Evolutionary conservation across 116 monocot species (phyloP).

Genomic region (Posidonia oceanica): DNA sequence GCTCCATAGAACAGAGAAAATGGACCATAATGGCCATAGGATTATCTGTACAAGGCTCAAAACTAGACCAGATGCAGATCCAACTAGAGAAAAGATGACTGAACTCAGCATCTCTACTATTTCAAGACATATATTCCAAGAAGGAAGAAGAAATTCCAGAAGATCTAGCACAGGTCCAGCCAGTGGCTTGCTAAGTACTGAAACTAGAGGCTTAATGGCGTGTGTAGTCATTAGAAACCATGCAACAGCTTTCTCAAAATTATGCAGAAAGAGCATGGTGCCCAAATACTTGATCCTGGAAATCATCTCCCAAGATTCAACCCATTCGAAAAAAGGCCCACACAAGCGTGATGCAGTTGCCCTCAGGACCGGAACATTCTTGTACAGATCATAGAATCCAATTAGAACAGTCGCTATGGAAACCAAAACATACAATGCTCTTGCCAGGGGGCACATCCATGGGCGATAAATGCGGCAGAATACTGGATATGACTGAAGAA

Average conservation of each 20-base stretch:
- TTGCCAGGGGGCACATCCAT: constrained; percentile 97
- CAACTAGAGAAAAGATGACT: constrained; percentile 34
- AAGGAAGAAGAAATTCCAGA: constrained; percentile 49
- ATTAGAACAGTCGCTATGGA: constrained; percentile 84
- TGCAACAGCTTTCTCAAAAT: constrained; percentile 73
- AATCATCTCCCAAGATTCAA: constrained; percentile 98
- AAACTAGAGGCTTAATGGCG: constrained; percentile 46
- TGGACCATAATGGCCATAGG: constrained; percentile 65
- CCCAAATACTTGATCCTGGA: constrained; percentile 91
- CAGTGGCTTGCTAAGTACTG: constrained; percentile 60
- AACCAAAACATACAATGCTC: constrained; percentile 67
- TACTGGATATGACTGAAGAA: constrained; percentile 95
- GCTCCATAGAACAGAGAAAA: constrained; percentile 31
- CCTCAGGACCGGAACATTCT: constrained; percentile 89
- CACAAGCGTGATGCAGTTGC: constrained; percentile 76
- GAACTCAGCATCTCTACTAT: constrained; percentile 36
- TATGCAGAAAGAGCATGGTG: constrained; percentile 95
- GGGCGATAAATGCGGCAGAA: constrained; percentile 84
- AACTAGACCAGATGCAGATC: constrained; percentile 32
- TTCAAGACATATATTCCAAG: constrained; percentile 50
- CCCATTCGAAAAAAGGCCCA: constrained; percentile 94
- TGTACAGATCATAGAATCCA: constrained; percentile 97
- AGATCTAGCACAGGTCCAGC: constrained; percentile 56
- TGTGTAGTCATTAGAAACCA: constrained; percentile 67
- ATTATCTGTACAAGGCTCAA: constrained; percentile 36